Percentiles rank a stretch among this genome's conserved stretches.
phyloP scores from a whole-genome alignment of 129 eudicot species.

The Lonicera japonica region DNA sequence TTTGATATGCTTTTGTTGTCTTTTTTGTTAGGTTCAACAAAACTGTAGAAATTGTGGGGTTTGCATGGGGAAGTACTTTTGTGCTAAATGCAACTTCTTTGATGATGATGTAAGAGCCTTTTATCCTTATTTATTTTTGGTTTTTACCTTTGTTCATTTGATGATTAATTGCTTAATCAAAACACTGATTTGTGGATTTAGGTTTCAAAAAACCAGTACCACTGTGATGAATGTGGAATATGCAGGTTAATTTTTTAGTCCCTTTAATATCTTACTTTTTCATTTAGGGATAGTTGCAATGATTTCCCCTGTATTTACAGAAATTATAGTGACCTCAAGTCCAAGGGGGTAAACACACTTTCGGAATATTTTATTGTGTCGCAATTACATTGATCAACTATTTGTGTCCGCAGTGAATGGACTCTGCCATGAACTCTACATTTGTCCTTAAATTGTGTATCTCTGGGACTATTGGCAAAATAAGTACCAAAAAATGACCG shows the following conservation, averaged over 20 bases:
- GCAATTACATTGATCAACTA: too few relatives aligned
- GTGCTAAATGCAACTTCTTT: constrained; percentile 61
- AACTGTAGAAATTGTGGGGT: constrained; percentile 61
- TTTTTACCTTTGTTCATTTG: background rate
- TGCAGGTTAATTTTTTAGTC: constrained; percentile 40
- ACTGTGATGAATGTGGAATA: constrained; percentile 81
- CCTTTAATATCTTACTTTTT: background rate
- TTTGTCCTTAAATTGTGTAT: too few relatives aligned
- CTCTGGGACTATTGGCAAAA: too few relatives aligned
- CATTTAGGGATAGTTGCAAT: background rate
- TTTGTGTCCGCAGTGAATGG: too few relatives aligned
- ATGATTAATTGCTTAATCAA: background rate
- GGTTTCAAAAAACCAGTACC: constrained; percentile 83
- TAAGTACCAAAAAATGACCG: too few relatives aligned
- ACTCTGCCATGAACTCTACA: too few relatives aligned
- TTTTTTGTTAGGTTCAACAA: constrained; percentile 53
- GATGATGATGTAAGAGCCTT: constrained; percentile 64
- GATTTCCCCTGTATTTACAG: background rate
- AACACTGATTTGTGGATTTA: constrained; percentile 9
- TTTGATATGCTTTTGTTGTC: background rate
- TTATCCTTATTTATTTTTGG: background rate
- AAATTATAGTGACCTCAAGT: too few relatives aligned
- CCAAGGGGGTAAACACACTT: too few relatives aligned
- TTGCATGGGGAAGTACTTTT: constrained; percentile 74
- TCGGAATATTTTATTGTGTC: too few relatives aligned